Conservation (phyloP, 495 filamentous ascomycete species). For the Polyplosphaeria fusca region DNA sequence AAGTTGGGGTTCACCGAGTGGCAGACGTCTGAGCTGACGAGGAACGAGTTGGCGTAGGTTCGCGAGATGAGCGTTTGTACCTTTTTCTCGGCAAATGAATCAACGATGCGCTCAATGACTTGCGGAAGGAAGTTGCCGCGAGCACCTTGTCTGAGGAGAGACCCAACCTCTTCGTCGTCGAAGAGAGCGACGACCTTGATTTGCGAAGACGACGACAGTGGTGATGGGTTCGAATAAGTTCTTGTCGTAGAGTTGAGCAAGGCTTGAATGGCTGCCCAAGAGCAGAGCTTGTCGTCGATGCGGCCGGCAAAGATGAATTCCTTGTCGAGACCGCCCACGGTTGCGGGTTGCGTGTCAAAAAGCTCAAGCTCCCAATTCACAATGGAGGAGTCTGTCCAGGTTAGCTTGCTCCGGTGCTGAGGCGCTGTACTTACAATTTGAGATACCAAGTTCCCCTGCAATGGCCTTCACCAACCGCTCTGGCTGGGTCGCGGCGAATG, state of each 20-base stretch:
- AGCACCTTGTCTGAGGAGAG: constrained; percentile 83
- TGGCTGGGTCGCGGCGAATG: constrained; percentile 78
- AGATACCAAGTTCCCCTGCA: constrained; percentile 65
- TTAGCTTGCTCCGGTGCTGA: too few species aligned
- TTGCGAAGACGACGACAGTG: constrained; percentile 42
- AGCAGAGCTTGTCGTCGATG: constrained; percentile 96
- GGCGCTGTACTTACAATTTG: constrained; percentile 53
- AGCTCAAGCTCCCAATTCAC: constrained; percentile 98
- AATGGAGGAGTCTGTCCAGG: constrained; percentile 61
- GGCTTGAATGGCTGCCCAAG: constrained; percentile 83
- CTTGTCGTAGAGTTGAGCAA: constrained; percentile 65
- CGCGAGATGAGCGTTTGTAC: constrained; percentile 63
- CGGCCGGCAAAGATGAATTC: constrained; percentile 94
- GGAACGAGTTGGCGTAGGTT: constrained; percentile 88
- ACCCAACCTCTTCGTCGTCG: constrained; percentile 95
- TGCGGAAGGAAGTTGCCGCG: constrained; percentile 79
- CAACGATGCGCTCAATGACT: constrained; percentile 74
- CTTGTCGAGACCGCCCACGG: constrained; percentile 79
- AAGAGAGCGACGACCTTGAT: constrained; percentile 89
- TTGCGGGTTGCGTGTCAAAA: constrained; percentile 84
- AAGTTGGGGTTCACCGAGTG: constrained; percentile 97
- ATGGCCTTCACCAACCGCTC: constrained; percentile 80
- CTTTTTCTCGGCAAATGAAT: constrained; percentile 54
- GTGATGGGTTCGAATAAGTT: constrained; percentile 27
- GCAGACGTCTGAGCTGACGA: constrained; percentile 88